Base-by-base conservation (phyloP, 352 stramenopile species). In the Peronosclerospora sorghi region DNA sequence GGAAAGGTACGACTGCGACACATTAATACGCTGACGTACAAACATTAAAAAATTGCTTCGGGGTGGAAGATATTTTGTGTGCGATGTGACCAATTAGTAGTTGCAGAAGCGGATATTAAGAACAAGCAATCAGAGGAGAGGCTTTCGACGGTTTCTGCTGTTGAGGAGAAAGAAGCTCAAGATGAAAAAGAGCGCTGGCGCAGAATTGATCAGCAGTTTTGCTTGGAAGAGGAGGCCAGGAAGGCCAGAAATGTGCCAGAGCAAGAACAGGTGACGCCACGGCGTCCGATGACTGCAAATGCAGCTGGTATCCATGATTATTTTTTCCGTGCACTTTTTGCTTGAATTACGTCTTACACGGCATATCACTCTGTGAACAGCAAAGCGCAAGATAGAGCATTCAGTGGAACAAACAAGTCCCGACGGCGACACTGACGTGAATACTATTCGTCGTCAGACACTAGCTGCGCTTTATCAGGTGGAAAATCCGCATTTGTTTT, bases 381-480 rank as follows among this genome's bases (percentile, higher is more conserved):
- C 20, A 13, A 86, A 86, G 48, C 74, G 74, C 55, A 83, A 72
- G 54, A 71, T 60, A 26, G 58, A 64, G 5, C 53, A 54, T 24
- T 40, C 54, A 4, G 42, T 40, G 17, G 30, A 2, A 30, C 39
- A 32, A 7, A 47, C 51, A n/a, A 43, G 45, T 15, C 35, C 43
- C 2, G 18, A 56, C 0, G 58, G 49, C 1, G 67, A 80, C 34
- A 56, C 65, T 9, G 67, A 77, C 21, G 35, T 84, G 41, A 68
- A 64, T 9, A 52, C 49, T 15, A 54, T 67, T n/a, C 74, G 72
- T 27, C 65, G 60, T 13, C 67, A 82, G 48, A 71, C 74, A 7
- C 74, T 86, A 6, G 60, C 67, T 20, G 48, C 69, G 12, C 58
- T 86, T 34, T 84, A 84, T 62, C 45, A 86, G 74, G 74, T 86